Conservation (phyloP, 257 asterid genomes). For the Nicotiana benthamiana region DNA sequence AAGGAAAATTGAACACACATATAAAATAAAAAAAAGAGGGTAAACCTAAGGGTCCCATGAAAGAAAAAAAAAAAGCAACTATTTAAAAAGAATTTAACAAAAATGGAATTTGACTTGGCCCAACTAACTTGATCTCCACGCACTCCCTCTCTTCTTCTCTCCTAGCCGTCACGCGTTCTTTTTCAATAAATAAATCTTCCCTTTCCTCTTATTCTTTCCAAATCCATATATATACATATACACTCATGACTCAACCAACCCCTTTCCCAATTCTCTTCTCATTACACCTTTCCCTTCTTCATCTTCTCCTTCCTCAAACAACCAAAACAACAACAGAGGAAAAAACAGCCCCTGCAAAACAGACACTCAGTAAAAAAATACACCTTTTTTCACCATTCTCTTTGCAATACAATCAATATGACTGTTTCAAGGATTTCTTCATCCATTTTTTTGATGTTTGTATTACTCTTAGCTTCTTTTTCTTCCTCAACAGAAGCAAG, state of each 20-base stretch:
- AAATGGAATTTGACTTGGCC: slow-evolving; percentile 22
- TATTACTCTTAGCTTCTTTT: slow-evolving; percentile 21
- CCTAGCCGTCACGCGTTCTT: background rate
- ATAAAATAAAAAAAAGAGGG: background rate
- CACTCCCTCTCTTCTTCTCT: slow-evolving; percentile 14
- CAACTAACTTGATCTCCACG: slow-evolving; percentile 29
- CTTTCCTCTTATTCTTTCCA: background rate
- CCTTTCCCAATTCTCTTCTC: background rate
- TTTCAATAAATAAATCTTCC: background rate
- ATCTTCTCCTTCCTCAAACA: background rate
- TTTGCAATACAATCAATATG: background rate
- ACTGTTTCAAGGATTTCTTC: background rate
- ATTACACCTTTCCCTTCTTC: background rate
- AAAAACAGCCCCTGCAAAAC: background rate
- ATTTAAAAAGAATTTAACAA: background rate
- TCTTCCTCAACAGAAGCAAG: slow-evolving; percentile 33
- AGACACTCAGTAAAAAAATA: background rate
- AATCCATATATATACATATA: background rate
- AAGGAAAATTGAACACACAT: background rate
- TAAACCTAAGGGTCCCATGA: no score
- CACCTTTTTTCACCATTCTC: background rate
- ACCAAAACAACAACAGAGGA: background rate
- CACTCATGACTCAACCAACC: background rate
- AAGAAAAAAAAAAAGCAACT: background rate
- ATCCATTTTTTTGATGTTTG: slow-evolving; percentile 11